Evolutionary conservation across 306 rosid species (phyloP).

Genomic region (Quercus gilva): DNA sequence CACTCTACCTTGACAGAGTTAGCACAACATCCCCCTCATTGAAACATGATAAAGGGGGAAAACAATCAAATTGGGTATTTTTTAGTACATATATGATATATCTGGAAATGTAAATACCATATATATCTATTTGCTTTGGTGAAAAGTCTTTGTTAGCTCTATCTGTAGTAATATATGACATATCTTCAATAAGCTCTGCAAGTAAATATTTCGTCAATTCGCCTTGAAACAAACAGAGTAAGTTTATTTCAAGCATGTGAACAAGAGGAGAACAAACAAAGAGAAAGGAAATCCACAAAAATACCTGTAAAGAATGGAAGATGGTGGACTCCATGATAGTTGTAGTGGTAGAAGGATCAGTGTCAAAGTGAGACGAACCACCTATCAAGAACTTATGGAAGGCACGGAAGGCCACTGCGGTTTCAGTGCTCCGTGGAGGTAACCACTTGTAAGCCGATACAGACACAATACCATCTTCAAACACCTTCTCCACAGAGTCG

Average conservation of each 20-base stretch:
- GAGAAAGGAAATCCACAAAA: neutral
- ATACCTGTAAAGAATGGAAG: conserved; percentile 66
- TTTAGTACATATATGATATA: neutral
- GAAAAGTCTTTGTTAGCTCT: neutral
- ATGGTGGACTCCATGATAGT: conserved; percentile 56
- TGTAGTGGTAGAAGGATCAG: conserved; percentile 63
- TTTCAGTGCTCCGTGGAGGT: conserved; percentile 80
- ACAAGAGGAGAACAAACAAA: neutral
- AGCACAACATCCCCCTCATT: no score
- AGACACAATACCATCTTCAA: conserved; percentile 72
- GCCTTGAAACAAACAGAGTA: neutral
- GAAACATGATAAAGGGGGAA: no score
- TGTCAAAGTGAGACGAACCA: conserved; percentile 61
- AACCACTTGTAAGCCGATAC: conserved; percentile 91
- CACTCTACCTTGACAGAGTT: no score
- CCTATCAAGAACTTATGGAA: conserved; percentile 78
- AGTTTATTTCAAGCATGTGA: neutral
- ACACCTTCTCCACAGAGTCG: conserved; percentile 54
- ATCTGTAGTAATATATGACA: neutral
- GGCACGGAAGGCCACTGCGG: conserved; percentile 67
- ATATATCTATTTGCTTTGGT: neutral
- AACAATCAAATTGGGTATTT: no score
- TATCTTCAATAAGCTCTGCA: neutral
- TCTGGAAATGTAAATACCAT: neutral
- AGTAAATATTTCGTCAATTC: neutral